phyloP scores from a whole-genome alignment of 2,329 filamentous ascomycete genomes.

The Penicillium sp. region DNA sequence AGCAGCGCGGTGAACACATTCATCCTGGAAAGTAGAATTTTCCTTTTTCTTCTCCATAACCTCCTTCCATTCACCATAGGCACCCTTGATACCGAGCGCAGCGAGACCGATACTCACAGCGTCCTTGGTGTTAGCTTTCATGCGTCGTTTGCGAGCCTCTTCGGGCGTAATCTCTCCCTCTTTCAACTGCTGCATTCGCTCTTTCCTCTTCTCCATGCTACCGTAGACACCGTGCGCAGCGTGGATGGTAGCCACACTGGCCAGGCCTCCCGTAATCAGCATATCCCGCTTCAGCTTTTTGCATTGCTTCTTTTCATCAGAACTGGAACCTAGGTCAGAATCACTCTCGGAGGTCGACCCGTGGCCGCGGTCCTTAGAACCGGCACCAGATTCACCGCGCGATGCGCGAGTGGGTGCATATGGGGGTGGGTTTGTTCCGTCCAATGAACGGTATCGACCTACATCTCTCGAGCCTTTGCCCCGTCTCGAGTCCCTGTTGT shows the following conservation, averaged over 20 bases:
- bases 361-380: constrained; percentile 10
- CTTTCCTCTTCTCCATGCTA: constrained; percentile 63
- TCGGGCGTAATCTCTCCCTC: constrained; percentile 64
- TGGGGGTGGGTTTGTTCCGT: constrained; percentile 25
- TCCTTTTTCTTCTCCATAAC: constrained; percentile 62
- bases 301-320: constrained; percentile 61
- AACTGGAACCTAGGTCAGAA: constrained; percentile 57
- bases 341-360: constrained; percentile 39
- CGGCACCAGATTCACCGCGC: constrained; percentile 14
- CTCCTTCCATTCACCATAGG: constrained; percentile 66
- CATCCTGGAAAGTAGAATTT: constrained; percentile 55
- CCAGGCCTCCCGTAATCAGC: constrained; percentile 64
- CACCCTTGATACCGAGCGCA: constrained; percentile 66
- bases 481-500: constrained; percentile 32
- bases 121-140: constrained; percentile 64
- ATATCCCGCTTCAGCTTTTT: constrained; percentile 68
- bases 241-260: constrained; percentile 68
- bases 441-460: constrained; percentile 40
- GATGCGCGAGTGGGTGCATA: constrained; percentile 25
- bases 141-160: constrained; percentile 62
- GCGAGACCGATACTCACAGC: constrained; percentile 66
- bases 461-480: constrained; percentile 45
- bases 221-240: constrained; percentile 65
- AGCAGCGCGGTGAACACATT: constrained; percentile 43
- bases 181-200: constrained; percentile 58